Evolutionary conservation across 2,329 filamentous ascomycete species (phyloP).

Genomic region (Pyrenophora seminiperda): DNA sequence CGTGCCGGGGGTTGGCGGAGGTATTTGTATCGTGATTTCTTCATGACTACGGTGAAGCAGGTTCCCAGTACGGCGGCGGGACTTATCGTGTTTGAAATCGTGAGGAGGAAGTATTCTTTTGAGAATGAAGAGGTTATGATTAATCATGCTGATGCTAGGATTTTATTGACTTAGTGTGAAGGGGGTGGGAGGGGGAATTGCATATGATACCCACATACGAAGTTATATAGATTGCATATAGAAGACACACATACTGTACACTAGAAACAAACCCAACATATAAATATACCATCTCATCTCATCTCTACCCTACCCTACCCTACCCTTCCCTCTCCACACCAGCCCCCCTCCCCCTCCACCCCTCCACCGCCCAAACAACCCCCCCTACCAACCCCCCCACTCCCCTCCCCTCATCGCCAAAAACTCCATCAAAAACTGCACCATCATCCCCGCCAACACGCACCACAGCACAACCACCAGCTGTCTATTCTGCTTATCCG

Average conservation of each 20-base stretch:
- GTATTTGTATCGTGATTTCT: constrained; percentile 75
- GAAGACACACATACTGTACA: too few species aligned
- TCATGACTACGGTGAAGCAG: constrained; percentile 73
- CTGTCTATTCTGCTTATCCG: too few species aligned
- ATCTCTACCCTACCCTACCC: too few species aligned
- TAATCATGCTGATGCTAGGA: constrained; percentile 70
- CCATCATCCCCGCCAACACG: not conserved
- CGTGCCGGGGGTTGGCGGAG: constrained; percentile 62
- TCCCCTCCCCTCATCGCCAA: not conserved
- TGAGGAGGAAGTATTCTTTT: constrained; percentile 73
- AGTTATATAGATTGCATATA: not conserved
- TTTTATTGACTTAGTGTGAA: constrained; percentile 64
- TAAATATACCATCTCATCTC: too few species aligned
- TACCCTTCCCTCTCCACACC: too few species aligned
- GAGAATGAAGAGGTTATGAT: constrained; percentile 59
- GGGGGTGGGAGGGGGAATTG: too few species aligned
- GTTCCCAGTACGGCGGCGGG: constrained; percentile 78
- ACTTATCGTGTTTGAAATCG: constrained; percentile 77
- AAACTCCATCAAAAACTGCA: too few species aligned
- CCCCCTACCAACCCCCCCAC: too few species aligned
- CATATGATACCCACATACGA: not conserved
- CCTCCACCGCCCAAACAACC: too few species aligned
- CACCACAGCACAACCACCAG: not conserved
- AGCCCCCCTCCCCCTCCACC: too few species aligned
- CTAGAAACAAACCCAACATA: too few species aligned